These are phyloP conservation scores for Aspergillus floridensis DNA, from an alignment of 2,329 filamentous ascomycete species.

Conservation along the genomic window DNA sequence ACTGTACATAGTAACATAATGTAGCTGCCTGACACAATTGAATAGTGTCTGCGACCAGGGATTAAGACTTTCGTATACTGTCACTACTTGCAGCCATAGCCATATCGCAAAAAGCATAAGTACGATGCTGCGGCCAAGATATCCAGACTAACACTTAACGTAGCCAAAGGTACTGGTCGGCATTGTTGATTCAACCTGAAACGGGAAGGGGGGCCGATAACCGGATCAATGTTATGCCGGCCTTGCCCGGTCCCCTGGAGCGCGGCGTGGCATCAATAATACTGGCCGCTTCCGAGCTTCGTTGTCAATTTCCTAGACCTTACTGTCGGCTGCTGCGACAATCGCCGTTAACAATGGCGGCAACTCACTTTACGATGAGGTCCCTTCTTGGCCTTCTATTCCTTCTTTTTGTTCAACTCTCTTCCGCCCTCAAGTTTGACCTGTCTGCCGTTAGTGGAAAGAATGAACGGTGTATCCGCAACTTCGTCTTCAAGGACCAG, in stretches of 20 bases:
- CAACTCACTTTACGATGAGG: slow-evolving; percentile 30
- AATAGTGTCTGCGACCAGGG: background rate
- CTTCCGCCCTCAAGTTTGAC: slow-evolving; percentile 86
- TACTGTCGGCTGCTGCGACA: slow-evolving; percentile 15
- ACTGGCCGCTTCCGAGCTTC: slow-evolving; percentile 24
- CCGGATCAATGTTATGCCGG: background rate
- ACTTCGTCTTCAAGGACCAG: slow-evolving; percentile 90
- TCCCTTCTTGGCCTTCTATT: slow-evolving; percentile 31
- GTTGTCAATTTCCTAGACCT: slow-evolving; percentile 20
- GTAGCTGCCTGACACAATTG: background rate
- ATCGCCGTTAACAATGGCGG: slow-evolving; percentile 29
- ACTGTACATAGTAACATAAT: background rate
- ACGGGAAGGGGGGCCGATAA: background rate
- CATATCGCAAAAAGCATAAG: too few relatives aligned
- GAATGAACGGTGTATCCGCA: slow-evolving; percentile 87
- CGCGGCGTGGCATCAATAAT: slow-evolving; percentile 38
- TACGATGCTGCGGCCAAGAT: too few relatives aligned
- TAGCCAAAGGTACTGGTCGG: too few relatives aligned
- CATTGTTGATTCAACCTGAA: background rate
- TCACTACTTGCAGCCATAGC: too few relatives aligned
- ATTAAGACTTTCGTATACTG: background rate
- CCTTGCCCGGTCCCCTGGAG: slow-evolving; percentile 20
- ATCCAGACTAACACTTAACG: too few relatives aligned
- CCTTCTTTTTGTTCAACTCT: slow-evolving; percentile 38
- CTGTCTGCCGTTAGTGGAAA: slow-evolving; percentile 66